Percentiles rank a stretch among this genome's conserved stretches.
Evolutionary conservation across 192 early-diverging fungal genomes (phyloP).

Genomic region (Dissophora globulifera): DNA sequence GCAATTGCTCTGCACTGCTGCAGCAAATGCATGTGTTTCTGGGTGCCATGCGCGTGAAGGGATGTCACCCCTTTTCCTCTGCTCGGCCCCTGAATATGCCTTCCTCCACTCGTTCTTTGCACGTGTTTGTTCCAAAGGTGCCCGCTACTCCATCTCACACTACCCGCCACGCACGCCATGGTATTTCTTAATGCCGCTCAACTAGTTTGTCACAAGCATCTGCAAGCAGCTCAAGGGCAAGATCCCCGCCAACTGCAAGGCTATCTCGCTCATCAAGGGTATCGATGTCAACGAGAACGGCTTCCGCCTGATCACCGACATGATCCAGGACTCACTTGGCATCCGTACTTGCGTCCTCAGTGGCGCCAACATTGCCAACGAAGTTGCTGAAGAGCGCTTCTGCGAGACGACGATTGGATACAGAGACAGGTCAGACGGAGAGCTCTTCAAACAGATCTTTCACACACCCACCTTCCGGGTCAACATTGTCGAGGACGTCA

Average conservation of each 20-base stretch:
- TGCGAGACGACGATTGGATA: constrained; percentile 96
- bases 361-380: constrained; percentile 98
- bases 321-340: constrained; percentile 63
- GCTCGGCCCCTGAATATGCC: no score
- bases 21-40: no score
- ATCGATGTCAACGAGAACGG: constrained; percentile 82
- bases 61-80: no score
- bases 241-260: constrained; percentile 77
- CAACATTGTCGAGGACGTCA: constrained; percentile 84
- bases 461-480: constrained; percentile 92
- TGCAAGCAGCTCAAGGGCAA: constrained; percentile 86
- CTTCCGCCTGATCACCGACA: constrained; percentile 81
- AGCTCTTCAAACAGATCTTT: constrained; percentile 83
- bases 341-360: constrained; percentile 87
- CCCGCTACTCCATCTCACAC: no score
- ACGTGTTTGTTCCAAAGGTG: constrained; percentile 13
- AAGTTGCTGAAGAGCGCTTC: constrained; percentile 94
- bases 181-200: background rate
- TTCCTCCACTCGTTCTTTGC: no score
- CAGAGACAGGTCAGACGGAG: constrained; percentile 72
- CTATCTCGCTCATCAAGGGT: constrained; percentile 96
- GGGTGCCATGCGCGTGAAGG: no score
- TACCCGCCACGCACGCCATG: background rate
- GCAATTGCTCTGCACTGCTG: no score
- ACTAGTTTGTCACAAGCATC: constrained; percentile 81